A percentile compares a stretch with the other conserved stretches of the same genome.
These are phyloP conservation scores for Candida sp. DNA, from an alignment of 1,139 yeast species.

Conservation along the genomic window DNA sequence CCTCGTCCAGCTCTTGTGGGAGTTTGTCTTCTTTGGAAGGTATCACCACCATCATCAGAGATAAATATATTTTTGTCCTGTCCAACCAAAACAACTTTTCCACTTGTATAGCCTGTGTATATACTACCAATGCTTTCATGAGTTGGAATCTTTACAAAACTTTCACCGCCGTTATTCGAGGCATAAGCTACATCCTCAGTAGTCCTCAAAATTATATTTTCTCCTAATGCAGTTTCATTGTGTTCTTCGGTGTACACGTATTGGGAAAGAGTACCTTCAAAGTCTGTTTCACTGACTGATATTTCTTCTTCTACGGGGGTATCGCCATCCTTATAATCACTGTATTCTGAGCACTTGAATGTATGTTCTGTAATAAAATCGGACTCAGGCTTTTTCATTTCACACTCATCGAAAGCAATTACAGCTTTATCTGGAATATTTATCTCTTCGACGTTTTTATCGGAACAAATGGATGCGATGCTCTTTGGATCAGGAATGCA, in stretches of 20 bases:
- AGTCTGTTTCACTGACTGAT: slow-evolving; percentile 14
- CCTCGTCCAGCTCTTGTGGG: slow-evolving; percentile 47
- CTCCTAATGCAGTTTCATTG: slow-evolving; percentile 42
- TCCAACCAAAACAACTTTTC: slow-evolving; percentile 62
- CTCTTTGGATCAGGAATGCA: slow-evolving; percentile 53
- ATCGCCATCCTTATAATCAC: slow-evolving; percentile 22
- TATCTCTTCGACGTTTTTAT: slow-evolving; percentile 16
- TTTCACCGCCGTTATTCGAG: slow-evolving; percentile 77
- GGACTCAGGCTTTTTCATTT: slow-evolving; percentile 22
- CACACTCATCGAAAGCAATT: slow-evolving; percentile 51
- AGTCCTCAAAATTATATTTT: slow-evolving; percentile 70
- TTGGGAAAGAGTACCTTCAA: slow-evolving; percentile 46
- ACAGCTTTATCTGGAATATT: slow-evolving; percentile 34
- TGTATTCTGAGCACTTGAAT: slow-evolving; percentile 32
- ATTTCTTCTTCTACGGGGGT: slow-evolving; percentile 25
- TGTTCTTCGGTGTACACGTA: slow-evolving; percentile 57
- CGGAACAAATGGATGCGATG: slow-evolving; percentile 25
- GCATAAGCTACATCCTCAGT: slow-evolving; percentile 48
- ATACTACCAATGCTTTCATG: slow-evolving; percentile 51
- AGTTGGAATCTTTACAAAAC: slow-evolving; percentile 48
- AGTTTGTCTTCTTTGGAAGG: slow-evolving; percentile 40
- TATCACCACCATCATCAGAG: slow-evolving; percentile 67
- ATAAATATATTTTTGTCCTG: slow-evolving; percentile 45
- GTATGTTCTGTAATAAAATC: slow-evolving; percentile 24
- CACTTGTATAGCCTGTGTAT: slow-evolving; percentile 60